Base-by-base conservation (phyloP, 805 yeast genomes). In the Brettanomyces naardenensis region DNA sequence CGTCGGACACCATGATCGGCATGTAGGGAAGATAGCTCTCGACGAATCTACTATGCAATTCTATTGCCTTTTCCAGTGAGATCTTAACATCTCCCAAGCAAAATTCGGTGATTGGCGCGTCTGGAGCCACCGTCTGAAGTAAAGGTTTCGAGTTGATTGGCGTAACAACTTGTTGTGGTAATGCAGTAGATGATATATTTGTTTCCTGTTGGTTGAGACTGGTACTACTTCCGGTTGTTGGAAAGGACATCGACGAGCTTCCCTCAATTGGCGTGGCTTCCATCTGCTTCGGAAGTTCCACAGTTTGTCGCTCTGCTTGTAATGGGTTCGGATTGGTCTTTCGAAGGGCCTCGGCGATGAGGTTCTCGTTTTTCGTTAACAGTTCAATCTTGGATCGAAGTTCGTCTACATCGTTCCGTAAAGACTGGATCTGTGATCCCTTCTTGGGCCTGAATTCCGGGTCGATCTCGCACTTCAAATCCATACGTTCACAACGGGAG, bases 381-480 rank as follows among this genome's bases (percentile, higher is more conserved):
- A 71, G 69, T 51, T 80, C 86, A 48, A 83, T 78, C 62, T 82
- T 79, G 30, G 80, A 68, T 48, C 80, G 78, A 46, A 87, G 62
- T 47, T 81, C 90, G 52, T 83, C 89, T 5, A 87, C 88, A 48
- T 89, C 97, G 48, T 83, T 84, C 47, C 88, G 72, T 49, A 89
- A 64, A 38, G 80, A 71, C 49, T 87, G 95, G 20, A 88, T 78
- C 57, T 88, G 96, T 2, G 90, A 80, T 1, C 96, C 96, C 58
- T 87, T 88, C 49, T 85, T 80, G 4, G 97, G 96, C 52, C 88
- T 72, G 58, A 87, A 89, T 49, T 80, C 80, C 2, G 96, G 96
- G 59, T 89, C 95, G 19, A 89, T 84, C 49, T 83, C 90, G 64
- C 97, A 89, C 40, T 69, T 71, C 28, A 87, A 65, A 3, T 77